Evolutionary conservation across 371 early-diverging fungal species (phyloP), one percentile per base, ranked within the genome.

Genomic region (Haplosporangium sp.): DNA sequence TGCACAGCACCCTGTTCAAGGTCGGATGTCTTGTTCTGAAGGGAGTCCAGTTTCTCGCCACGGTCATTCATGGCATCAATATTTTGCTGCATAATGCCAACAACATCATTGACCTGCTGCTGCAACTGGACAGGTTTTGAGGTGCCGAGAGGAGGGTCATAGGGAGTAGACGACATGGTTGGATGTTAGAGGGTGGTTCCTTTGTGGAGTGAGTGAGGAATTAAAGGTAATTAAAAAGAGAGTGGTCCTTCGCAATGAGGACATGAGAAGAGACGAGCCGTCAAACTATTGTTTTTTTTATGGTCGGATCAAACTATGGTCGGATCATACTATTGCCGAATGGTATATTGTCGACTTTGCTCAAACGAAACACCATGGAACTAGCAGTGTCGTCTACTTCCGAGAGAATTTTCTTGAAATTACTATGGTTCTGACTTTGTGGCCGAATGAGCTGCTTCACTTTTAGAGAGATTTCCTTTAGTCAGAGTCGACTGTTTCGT

Each of bases 31-130:
- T 96, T 97, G 80, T 88, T 87, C 59, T 93, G 88, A 54, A 98
- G 89, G 29, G 89, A 85, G 75, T 95, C 95, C 47, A 98, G 82
- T 64, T 92, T 86, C 83, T 96, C 97, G 59, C 96, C 96, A 67
- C 97, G 91, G 69, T 94, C 92, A 86, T 93, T 92, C 38, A 94
- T 95, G 74, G 93, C 92, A 72, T 95, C 88, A 82, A 98, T 94
- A 82, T 98, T 98, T 62, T 97, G 93, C 75, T 96, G 94, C 97
- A 98, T 97, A 73, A 98, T 95, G 61, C 92, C 93, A 29, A 95
- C 95, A 43, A 96, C 97, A 63, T 97, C 95, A 82, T 97, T 92
- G 59, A 97, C 94, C 86, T 97, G 92, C 60, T 86, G 69, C 84
- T 96, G 91, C 46, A 94, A 87, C 59, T 83, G 83, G 61, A 80